phyloP scores from a whole-genome alignment of 2,329 filamentous ascomycete genomes.

The Didymellaceae sp. region DNA sequence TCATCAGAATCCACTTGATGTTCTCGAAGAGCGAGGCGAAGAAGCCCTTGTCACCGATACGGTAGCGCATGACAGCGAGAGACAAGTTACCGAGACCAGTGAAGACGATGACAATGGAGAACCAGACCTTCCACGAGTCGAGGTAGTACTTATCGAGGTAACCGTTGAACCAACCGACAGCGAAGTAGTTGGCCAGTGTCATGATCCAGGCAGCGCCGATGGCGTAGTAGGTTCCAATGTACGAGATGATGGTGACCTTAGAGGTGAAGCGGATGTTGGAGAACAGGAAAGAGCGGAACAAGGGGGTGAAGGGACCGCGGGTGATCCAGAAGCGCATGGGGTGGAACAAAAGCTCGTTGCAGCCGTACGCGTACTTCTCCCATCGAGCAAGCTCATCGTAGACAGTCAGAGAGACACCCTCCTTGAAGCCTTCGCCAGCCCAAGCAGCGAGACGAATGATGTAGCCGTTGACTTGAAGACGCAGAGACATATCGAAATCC shows the following conservation, averaged over 20 bases:
- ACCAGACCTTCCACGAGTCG: slow-evolving; percentile 67
- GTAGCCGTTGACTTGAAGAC: slow-evolving; percentile 71
- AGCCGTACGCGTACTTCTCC: slow-evolving; percentile 66
- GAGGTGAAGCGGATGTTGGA: slow-evolving; percentile 67
- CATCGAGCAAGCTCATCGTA: slow-evolving; percentile 71
- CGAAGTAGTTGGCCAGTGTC: slow-evolving; percentile 71
- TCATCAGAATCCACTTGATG: slow-evolving; percentile 67
- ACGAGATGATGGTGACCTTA: slow-evolving; percentile 73
- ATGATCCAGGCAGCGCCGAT: slow-evolving; percentile 70
- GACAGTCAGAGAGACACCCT: slow-evolving; percentile 73
- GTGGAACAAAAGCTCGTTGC: slow-evolving; percentile 73
- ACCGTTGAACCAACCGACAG: slow-evolving; percentile 73
- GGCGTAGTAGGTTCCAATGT: slow-evolving; percentile 73
- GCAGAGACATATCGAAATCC: slow-evolving; percentile 76
- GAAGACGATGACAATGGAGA: slow-evolving; percentile 67
- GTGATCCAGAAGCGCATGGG: slow-evolving; percentile 67
- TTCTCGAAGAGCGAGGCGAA: slow-evolving; percentile 61
- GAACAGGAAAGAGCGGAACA: slow-evolving; percentile 66
- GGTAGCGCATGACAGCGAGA: slow-evolving; percentile 67
- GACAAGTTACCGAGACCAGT: slow-evolving; percentile 65
- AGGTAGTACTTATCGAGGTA: slow-evolving; percentile 81
- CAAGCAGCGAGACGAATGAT: slow-evolving; percentile 72
- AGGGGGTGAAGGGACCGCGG: slow-evolving; percentile 67
- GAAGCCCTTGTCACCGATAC: slow-evolving; percentile 61
- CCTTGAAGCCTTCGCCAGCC: slow-evolving; percentile 72